phyloP scores from a whole-genome alignment of 129 eudicot genomes.

The Pseudognaphalium luteoalbum region DNA sequence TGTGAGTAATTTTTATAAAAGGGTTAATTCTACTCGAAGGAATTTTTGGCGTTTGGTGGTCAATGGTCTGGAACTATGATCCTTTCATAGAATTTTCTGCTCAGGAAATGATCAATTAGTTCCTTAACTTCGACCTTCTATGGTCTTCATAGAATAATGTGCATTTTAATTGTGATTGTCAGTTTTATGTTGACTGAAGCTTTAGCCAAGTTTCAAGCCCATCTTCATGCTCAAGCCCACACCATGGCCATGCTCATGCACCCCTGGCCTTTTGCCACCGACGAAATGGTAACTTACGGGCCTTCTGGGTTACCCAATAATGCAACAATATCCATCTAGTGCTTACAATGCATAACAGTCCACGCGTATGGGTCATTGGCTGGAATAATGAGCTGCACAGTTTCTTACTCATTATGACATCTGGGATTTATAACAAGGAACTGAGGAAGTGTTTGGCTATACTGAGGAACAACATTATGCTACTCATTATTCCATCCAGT shows the following conservation, averaged over 20 bases:
- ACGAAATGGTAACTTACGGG: background rate
- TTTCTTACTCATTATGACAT: background rate
- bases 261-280: background rate
- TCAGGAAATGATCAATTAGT: background rate
- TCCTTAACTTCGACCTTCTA: too few species aligned
- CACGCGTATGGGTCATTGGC: background rate
- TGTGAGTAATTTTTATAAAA: too few species aligned
- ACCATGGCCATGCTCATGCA: background rate
- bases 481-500: conserved; percentile 8
- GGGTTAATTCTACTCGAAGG: background rate
- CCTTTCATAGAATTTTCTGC: too few species aligned
- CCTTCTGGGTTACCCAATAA: background rate
- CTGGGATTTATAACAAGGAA: background rate
- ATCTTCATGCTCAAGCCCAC: background rate
- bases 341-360: background rate
- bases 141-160: background rate
- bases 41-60: background rate
- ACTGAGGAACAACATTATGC: background rate
- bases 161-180: background rate
- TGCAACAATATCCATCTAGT: background rate
- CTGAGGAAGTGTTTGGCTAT: background rate
- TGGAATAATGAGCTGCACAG: conserved; percentile 9
- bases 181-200: background rate
- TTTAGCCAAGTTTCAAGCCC: background rate
- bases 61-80: too few species aligned